These are phyloP conservation scores for Exophiala calicioides DNA, from an alignment of 2,329 filamentous ascomycete genomes.

Conservation along the genomic window DNA sequence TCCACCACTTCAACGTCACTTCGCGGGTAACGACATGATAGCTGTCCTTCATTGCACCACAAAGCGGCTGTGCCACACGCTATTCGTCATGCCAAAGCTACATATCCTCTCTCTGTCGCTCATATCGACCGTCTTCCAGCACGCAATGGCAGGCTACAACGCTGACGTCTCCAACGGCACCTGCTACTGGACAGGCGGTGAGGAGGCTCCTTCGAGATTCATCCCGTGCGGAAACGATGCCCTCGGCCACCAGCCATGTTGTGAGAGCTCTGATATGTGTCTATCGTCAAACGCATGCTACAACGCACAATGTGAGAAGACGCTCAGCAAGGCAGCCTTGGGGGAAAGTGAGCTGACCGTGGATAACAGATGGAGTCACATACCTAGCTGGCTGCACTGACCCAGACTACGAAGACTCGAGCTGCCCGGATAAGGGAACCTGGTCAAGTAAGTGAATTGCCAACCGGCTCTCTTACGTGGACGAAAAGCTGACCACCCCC, in stretches of 20 bases:
- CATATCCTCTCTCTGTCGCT: conserved; percentile 4
- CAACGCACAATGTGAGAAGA: conserved; percentile 23
- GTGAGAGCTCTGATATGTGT: conserved; percentile 27
- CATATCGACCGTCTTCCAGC: conserved; percentile 3
- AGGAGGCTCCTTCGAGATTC: conserved; percentile 22
- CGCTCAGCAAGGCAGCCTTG: background rate
- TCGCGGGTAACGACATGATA: too few relatives aligned
- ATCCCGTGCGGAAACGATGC: conserved; percentile 31
- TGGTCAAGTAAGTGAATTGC: conserved; percentile 10
- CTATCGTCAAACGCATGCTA: conserved; percentile 30
- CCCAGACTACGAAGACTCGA: conserved; percentile 23
- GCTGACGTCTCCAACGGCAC: conserved; percentile 30
- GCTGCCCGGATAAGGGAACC: conserved; percentile 27
- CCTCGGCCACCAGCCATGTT: conserved; percentile 29
- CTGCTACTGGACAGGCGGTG: conserved; percentile 26
- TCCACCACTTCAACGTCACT: too few relatives aligned
- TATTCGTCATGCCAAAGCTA: conserved; percentile 5
- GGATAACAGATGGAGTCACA: conserved; percentile 26
- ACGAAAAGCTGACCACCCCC: too few relatives aligned
- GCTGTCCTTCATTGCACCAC: background rate
- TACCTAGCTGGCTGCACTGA: conserved; percentile 33
- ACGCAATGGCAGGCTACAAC: conserved; percentile 20
- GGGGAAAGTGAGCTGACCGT: conserved; percentile 9
- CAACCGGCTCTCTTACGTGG: too few relatives aligned
- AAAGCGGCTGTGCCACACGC: background rate